phyloP scores from a whole-genome alignment of 129 eudicot species.

The Escallonia herrerae region DNA sequence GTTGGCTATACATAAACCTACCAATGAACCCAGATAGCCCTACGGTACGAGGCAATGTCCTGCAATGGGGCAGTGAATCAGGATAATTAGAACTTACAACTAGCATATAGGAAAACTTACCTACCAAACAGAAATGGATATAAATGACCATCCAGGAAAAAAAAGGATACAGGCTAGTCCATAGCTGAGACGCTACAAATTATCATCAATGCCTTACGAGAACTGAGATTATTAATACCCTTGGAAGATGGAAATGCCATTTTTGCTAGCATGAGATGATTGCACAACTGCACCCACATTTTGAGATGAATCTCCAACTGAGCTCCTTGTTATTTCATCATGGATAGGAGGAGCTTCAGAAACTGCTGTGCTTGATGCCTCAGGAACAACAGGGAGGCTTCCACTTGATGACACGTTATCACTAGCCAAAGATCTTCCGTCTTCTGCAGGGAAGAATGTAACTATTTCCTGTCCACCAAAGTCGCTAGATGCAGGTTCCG shows the following conservation, averaged over 20 bases:
- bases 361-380: slow-evolving; percentile 18
- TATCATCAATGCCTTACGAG: background rate
- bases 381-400: slow-evolving; percentile 23
- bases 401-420: slow-evolving; percentile 25
- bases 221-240: slow-evolving; percentile 38
- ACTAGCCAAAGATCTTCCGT: slow-evolving; percentile 17
- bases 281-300: slow-evolving; percentile 24
- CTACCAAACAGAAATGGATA: too few relatives aligned
- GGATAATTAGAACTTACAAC: too few relatives aligned
- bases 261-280: slow-evolving; percentile 30
- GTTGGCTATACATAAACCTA: too few relatives aligned
- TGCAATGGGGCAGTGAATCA: too few relatives aligned
- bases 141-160: too few relatives aligned
- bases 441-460: slow-evolving; percentile 34
- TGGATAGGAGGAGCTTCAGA: slow-evolving; percentile 30
- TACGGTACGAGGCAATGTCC: too few relatives aligned
- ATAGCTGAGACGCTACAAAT: background rate
- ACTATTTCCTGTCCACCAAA: slow-evolving; percentile 34
- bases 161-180: too few relatives aligned
- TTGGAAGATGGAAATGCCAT: slow-evolving; percentile 58
- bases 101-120: too few relatives aligned
- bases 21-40: too few relatives aligned
- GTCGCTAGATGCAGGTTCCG: slow-evolving; percentile 19
- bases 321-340: slow-evolving; percentile 33
- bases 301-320: slow-evolving; percentile 30